Evolutionary conservation across 2,329 filamentous ascomycete species (phyloP).

Genomic region (Coniochaeta ligniaria): DNA sequence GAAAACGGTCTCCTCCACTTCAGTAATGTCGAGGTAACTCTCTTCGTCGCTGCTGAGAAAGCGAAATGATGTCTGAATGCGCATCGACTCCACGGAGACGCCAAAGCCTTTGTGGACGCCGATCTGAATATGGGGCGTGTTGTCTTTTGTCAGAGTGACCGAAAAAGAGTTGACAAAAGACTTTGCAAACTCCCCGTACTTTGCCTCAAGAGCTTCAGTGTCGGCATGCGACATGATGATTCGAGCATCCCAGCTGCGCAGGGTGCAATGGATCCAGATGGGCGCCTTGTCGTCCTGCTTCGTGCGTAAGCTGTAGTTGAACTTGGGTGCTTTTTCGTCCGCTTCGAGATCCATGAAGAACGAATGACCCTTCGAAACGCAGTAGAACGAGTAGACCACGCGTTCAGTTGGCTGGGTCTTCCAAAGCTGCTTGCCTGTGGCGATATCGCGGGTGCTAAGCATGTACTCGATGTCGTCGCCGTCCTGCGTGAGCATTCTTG

Average conservation of each 20-base stretch:
- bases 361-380: background rate
- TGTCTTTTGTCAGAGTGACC: background rate
- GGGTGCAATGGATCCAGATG: background rate
- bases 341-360: background rate
- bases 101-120: background rate
- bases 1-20: conserved; percentile 1
- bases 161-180: background rate
- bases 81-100: background rate
- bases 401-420: background rate
- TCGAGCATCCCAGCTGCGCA: conserved; percentile 1
- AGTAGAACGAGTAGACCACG: background rate
- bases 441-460: background rate
- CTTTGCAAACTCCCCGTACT: background rate
- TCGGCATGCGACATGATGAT: background rate
- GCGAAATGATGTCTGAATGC: background rate
- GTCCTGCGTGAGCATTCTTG: background rate
- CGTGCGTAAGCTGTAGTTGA: background rate
- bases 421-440: background rate
- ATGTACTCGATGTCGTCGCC: background rate
- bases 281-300: conserved; percentile 1
- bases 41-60: background rate
- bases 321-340: background rate
- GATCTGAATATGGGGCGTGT: background rate
- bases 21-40: conserved; percentile 1
- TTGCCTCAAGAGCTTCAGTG: background rate